Evolutionary conservation across 805 yeast species (phyloP).

Genomic region (Sungouiella blattae): DNA sequence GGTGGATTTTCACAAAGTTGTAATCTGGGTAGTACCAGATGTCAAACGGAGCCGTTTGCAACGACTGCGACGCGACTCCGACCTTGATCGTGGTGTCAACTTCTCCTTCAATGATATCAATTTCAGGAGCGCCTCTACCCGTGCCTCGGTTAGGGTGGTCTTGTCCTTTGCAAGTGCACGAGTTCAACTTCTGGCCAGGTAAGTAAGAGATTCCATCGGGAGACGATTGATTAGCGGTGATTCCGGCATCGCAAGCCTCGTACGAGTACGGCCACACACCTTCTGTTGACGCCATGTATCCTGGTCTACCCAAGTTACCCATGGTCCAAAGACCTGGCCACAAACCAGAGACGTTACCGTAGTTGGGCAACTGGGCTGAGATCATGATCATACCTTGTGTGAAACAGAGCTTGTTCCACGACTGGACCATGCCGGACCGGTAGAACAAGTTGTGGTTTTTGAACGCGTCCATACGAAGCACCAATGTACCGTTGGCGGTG

Average conservation of each 20-base stretch:
- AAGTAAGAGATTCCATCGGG: slow-evolving; percentile 37
- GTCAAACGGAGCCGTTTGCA: slow-evolving; percentile 44
- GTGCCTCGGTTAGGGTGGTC: slow-evolving; percentile 37
- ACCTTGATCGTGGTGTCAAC: slow-evolving; percentile 12
- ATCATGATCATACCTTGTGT: slow-evolving; percentile 30
- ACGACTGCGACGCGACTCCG: slow-evolving; percentile 33
- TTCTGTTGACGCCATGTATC: slow-evolving; percentile 32
- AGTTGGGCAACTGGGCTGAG: slow-evolving; percentile 29
- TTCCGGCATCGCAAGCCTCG: slow-evolving; percentile 35
- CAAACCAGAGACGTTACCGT: slow-evolving; percentile 28
- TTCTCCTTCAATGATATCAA: slow-evolving; percentile 23
- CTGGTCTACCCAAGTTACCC: slow-evolving; percentile 37
- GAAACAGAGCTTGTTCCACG: slow-evolving; percentile 38
- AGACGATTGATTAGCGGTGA: slow-evolving; percentile 37
- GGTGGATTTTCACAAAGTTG: slow-evolving; percentile 26
- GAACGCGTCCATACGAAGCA: slow-evolving; percentile 36
- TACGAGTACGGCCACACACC: slow-evolving; percentile 42
- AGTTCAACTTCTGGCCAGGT: slow-evolving; percentile 34
- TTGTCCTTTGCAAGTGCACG: slow-evolving; percentile 32
- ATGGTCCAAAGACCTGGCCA: slow-evolving; percentile 42
- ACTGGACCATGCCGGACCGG: slow-evolving; percentile 39
- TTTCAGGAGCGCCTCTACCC: slow-evolving; percentile 38
- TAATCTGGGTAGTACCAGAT: slow-evolving; percentile 43
- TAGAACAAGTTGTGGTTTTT: slow-evolving; percentile 33
- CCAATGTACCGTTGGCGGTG: slow-evolving; percentile 36